These are phyloP conservation scores for Sedum album DNA, from an alignment of 164 flowering plant species.

Conservation along the genomic window DNA sequence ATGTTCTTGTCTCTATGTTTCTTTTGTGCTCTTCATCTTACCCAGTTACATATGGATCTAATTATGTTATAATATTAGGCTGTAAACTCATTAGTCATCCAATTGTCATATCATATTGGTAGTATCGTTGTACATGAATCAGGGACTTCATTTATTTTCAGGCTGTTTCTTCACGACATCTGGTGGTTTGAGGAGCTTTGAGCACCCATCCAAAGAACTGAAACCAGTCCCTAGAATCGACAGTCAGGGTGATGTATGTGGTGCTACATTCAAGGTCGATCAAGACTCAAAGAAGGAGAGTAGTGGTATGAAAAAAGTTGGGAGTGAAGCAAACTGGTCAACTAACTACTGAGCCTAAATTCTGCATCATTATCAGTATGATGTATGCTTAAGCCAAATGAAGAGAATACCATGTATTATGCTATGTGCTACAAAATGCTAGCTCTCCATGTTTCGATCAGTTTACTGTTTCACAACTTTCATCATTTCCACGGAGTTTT, in stretches of 20 bases:
- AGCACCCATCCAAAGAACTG: not conserved
- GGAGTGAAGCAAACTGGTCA: not conserved
- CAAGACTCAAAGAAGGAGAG: not conserved
- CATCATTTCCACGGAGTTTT: too few species aligned
- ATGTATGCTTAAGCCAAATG: too few species aligned
- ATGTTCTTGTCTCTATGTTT: not conserved
- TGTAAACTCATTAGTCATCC: not conserved
- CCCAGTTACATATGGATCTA: not conserved
- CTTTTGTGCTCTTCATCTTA: not conserved
- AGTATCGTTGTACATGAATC: too few species aligned
- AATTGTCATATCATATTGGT: too few species aligned
- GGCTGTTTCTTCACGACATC: not conserved
- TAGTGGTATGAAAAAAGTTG: not conserved
- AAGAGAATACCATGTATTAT: too few species aligned
- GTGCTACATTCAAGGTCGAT: not conserved
- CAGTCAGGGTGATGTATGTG: not conserved
- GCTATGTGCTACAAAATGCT: too few species aligned
- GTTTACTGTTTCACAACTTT: too few species aligned
- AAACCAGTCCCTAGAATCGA: not conserved
- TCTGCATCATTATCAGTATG: too few species aligned
- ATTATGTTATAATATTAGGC: too few species aligned
- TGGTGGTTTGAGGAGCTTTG: not conserved
- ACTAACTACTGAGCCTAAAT: not conserved
- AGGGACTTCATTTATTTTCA: not conserved
- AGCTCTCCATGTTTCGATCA: too few species aligned